These are phyloP conservation scores for Dothideomycetes sp. DNA, from an alignment of 2,329 filamentous ascomycete genomes.

Conservation along the genomic window DNA sequence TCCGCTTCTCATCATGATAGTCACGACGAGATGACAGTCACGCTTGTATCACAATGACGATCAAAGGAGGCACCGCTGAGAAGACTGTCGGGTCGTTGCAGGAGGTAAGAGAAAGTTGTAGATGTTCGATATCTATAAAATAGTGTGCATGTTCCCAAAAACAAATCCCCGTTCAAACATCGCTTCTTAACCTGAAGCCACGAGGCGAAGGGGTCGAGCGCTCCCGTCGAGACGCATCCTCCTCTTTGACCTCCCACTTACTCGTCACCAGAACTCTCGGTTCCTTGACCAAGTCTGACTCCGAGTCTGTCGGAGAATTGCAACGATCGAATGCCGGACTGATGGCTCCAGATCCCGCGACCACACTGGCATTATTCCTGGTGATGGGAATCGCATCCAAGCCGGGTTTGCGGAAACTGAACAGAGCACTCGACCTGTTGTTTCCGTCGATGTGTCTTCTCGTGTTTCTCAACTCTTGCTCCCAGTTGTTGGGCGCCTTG, in stretches of 20 bases:
- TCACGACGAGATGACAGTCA: too few species aligned
- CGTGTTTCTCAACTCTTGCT: neutral
- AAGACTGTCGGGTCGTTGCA: too few species aligned
- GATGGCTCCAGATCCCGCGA: neutral
- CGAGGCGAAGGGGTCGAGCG: neutral
- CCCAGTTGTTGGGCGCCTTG: neutral
- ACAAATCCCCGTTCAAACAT: too few species aligned
- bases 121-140: too few species aligned
- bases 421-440: neutral
- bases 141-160: too few species aligned
- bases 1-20: too few species aligned
- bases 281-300: neutral
- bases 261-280: neutral
- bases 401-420: neutral
- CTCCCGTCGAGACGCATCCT: neutral
- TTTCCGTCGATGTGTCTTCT: neutral
- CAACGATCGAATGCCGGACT: neutral
- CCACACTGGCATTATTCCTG: neutral
- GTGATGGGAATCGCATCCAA: neutral
- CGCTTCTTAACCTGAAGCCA: neutral
- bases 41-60: too few species aligned
- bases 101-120: too few species aligned
- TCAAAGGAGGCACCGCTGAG: too few species aligned
- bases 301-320: neutral
- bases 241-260: neutral